Evolutionary conservation across 306 rosid species (phyloP).

Genomic region (Hippophae gyantsensis): DNA sequence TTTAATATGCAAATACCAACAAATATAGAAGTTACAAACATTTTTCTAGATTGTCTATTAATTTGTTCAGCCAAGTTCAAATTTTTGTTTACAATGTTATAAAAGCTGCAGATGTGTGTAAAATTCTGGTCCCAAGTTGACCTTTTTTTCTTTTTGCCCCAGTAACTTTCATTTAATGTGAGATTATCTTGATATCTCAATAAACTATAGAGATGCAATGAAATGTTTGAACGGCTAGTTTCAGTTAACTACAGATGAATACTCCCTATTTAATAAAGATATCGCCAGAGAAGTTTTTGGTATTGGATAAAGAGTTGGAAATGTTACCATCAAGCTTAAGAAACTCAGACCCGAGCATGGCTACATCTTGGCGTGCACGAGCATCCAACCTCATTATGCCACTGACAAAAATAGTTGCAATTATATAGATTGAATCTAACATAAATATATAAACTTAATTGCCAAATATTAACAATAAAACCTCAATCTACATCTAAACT

Average conservation of each 20-base stretch:
- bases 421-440: neutral
- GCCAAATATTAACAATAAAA: neutral
- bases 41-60: too few relatives aligned
- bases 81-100: too few relatives aligned
- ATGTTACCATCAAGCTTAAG: slow-evolving; percentile 83
- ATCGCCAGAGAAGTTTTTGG: slow-evolving; percentile 11
- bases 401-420: slow-evolving; percentile 31
- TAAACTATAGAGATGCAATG: neutral
- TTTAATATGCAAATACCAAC: too few relatives aligned
- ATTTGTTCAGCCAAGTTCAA: too few relatives aligned
- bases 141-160: too few relatives aligned
- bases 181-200: too few relatives aligned
- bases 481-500: neutral
- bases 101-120: too few relatives aligned
- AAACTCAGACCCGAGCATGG: slow-evolving; percentile 75
- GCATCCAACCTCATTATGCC: slow-evolving; percentile 90
- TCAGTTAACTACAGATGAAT: neutral
- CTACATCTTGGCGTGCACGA: slow-evolving; percentile 78
- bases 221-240: neutral
- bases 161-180: too few relatives aligned
- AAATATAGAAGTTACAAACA: too few relatives aligned
- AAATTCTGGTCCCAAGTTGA: too few relatives aligned
- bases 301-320: slow-evolving; percentile 5
- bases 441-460: neutral
- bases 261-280: slow-evolving; percentile 1